phyloP scores from a whole-genome alignment of 768 basidiomycete genomes.

The Leccinum ochraceum region DNA sequence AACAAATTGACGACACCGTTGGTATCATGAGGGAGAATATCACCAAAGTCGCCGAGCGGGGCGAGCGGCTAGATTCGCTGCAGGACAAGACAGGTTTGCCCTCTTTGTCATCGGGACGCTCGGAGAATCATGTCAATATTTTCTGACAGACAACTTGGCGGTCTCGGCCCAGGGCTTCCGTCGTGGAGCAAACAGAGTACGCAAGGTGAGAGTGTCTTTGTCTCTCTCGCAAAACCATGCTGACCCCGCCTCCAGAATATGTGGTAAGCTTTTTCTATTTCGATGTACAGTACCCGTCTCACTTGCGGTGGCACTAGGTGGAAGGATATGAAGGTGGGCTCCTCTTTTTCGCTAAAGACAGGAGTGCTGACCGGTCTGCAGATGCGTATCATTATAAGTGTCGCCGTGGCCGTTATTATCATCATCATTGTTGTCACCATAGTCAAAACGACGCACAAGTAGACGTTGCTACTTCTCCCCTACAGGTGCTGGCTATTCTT shows the following conservation, averaged over 20 bases:
- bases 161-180: conserved; percentile 99
- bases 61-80: conserved; percentile 88
- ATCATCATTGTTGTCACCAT: conserved; percentile 96
- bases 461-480: conserved; percentile 14
- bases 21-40: conserved; percentile 99
- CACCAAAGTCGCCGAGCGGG: conserved; percentile 91
- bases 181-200: conserved; percentile 93
- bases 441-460: conserved; percentile 77
- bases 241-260: conserved; percentile 60
- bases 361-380: conserved; percentile 33
- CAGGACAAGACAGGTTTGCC: conserved; percentile 97
- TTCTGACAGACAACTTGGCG: conserved; percentile 81
- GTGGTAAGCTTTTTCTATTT: conserved; percentile 62
- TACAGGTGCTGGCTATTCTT: conserved; percentile 24
- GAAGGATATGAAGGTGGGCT: conserved; percentile 93
- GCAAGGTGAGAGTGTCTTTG: conserved; percentile 64
- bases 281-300: conserved; percentile 3
- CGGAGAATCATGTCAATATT: background rate
- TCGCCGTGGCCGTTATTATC: conserved; percentile 86
- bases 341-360: background rate
- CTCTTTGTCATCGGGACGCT: background rate
- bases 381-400: conserved; percentile 97
- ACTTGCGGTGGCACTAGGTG: conserved; percentile 54
- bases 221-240: background rate
- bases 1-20: conserved; percentile 97